A percentile compares a stretch with the other conserved stretches of the same genome.
Evolutionary conservation across 345 rosid genomes (phyloP).

Genomic region (Citrus sp.): DNA sequence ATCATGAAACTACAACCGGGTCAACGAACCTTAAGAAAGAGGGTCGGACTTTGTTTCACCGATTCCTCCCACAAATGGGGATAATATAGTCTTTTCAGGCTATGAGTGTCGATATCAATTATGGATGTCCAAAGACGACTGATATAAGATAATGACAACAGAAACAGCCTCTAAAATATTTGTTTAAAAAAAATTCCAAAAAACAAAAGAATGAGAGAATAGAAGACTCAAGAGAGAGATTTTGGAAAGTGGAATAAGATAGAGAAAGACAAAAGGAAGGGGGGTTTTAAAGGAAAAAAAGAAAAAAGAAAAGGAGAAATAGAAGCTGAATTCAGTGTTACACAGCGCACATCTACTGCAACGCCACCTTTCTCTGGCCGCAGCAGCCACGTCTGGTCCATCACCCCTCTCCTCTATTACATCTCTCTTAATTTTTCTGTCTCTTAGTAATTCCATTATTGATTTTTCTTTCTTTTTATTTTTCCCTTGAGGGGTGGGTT

Average conservation of each 20-base stretch:
- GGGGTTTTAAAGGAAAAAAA: not conserved
- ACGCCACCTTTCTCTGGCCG: conserved; percentile 14
- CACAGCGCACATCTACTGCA: conserved; percentile 9
- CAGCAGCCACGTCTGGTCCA: conserved; percentile 8
- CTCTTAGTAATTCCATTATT: not conserved
- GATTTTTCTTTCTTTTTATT: not conserved
- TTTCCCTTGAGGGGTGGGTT: not conserved
- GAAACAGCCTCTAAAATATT: not conserved
- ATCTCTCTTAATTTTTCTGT: not conserved
- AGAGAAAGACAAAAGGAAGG: not conserved
- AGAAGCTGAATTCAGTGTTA: conserved; percentile 8
- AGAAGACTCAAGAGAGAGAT: not conserved
- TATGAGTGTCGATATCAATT: not conserved
- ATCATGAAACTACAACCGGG: too few species aligned
- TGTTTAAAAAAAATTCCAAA: not conserved
- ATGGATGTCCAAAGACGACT: not conserved
- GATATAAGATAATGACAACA: conserved; percentile 2
- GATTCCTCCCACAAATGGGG: not conserved
- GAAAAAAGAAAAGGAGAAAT: not conserved
- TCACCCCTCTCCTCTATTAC: not conserved
- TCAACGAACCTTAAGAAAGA: too few species aligned
- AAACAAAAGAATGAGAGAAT: not conserved
- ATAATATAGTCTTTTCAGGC: not conserved
- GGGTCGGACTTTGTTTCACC: not conserved
- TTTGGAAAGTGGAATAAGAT: conserved; percentile 14